Evolutionary conservation across 768 basidiomycete species (phyloP).

Genomic region (Hebeloma cylindrosporum): DNA sequence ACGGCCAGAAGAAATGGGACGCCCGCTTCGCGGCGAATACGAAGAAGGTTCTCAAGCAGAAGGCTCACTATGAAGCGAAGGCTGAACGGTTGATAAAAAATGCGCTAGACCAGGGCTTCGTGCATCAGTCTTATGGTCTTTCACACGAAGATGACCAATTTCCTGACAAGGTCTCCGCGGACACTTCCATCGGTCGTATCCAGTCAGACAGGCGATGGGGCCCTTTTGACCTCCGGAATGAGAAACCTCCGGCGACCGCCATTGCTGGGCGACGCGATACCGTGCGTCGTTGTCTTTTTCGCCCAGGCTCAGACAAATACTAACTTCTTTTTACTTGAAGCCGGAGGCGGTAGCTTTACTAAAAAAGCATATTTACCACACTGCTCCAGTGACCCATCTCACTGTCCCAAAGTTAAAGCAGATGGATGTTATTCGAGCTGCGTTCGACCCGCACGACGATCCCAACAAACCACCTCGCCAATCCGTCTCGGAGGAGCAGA

Average conservation of each 20-base stretch:
- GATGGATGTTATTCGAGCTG: slow-evolving; percentile 45
- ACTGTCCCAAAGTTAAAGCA: slow-evolving; percentile 49
- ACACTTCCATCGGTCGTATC: slow-evolving; percentile 27
- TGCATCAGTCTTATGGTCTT: slow-evolving; percentile 21
- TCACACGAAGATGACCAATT: not conserved
- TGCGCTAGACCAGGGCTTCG: slow-evolving; percentile 48
- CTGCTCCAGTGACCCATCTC: slow-evolving; percentile 52
- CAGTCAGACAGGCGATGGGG: slow-evolving; percentile 48
- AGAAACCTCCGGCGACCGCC: slow-evolving; percentile 68
- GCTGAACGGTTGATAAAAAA: slow-evolving; percentile 43
- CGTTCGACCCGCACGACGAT: slow-evolving; percentile 50
- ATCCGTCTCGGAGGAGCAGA: slow-evolving; percentile 59
- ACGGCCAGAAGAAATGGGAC: slow-evolving; percentile 65
- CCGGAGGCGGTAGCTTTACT: slow-evolving; percentile 53
- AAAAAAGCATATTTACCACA: slow-evolving; percentile 56
- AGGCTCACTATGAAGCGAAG: slow-evolving; percentile 45
- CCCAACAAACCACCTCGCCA: slow-evolving; percentile 48
- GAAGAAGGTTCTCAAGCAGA: slow-evolving; percentile 41
- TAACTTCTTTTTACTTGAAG: slow-evolving; percentile 31
- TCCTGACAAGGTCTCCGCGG: not conserved
- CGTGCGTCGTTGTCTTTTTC: slow-evolving; percentile 29
- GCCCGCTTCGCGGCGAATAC: slow-evolving; percentile 44
- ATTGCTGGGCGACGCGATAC: slow-evolving; percentile 74
- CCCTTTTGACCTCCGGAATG: slow-evolving; percentile 60
- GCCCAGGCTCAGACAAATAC: not conserved